Base-by-base conservation (phyloP, 208 protist species). In the Paratrypanosoma confusum region DNA sequence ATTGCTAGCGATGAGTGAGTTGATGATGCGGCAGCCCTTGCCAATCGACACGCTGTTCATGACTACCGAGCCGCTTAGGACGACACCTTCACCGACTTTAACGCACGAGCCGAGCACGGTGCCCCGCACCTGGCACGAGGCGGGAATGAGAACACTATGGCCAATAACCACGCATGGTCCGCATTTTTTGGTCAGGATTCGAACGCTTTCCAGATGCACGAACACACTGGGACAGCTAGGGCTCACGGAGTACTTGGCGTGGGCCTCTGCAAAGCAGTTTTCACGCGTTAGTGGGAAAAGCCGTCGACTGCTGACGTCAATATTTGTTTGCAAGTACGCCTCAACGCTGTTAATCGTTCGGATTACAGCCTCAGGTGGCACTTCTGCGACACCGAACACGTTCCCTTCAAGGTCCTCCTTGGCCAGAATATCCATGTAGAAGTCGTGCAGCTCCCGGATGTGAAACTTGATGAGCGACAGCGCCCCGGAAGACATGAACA, bases 201-300 rank as follows among this genome's bases (percentile, higher is more conserved):
- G 41, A 2, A 52, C 53, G 0, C 57, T 61, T 3, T 58, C 58
- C 3, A 57, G 71, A 61, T 88, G 82, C 33, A 80, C 46, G 44
- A 86, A 92, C 28, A 89, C 73, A 3, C 67, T 87, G 42, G 74
- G 71, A 50, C 65, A 78, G 21, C 50, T 47, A 3, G 63, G 58
- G 7, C 74, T 72, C 17, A 86, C 71, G 18, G 78, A 67, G 56
- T 89, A 92, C 18, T 47, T 46, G n/a, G 65, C 65, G 21, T 62
- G 29, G 45, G 55, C 60, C 44, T 88, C 79, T 5, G 76, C 76
- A 54, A 92, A 92, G 39, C 62, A 71, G 57, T 63, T 83, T 45
- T 92, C 83, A 3, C 79, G 75, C 3, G 73, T 89, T 37, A 88
- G 64, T 7, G 83, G 83, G 38, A 76, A 86, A 22, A 92, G 65